phyloP scores from a whole-genome alignment of 441 rosid genomes.

The Brassica balearica region DNA sequence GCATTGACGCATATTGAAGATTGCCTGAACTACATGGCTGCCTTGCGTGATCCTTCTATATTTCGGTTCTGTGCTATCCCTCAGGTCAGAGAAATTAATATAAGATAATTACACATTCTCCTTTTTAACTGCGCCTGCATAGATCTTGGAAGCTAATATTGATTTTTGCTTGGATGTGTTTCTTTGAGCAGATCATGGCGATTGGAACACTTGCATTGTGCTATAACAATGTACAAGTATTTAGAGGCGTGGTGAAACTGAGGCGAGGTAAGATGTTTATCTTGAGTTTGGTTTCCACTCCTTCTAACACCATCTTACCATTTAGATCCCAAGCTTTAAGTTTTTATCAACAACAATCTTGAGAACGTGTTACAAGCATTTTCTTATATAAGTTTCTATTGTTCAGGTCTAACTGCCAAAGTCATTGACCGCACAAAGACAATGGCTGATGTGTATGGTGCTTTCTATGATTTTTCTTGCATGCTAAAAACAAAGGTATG shows the following conservation, averaged over 20 bases:
- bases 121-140: slow-evolving; percentile 8
- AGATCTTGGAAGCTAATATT: slow-evolving; percentile 26
- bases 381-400: background rate
- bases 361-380: slow-evolving; percentile 17
- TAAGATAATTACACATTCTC: background rate
- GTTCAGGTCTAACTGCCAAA: slow-evolving; percentile 93
- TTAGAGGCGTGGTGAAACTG: slow-evolving; percentile 91
- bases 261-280: slow-evolving; percentile 80
- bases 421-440: slow-evolving; percentile 77
- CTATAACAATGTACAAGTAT: slow-evolving; percentile 90
- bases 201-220: slow-evolving; percentile 93
- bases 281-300: slow-evolving; percentile 18
- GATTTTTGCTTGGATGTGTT: slow-evolving; percentile 44
- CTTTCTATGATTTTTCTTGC: slow-evolving; percentile 83
- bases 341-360: slow-evolving; percentile 7
- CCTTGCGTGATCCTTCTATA: slow-evolving; percentile 65
- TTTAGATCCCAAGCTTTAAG: background rate
- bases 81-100: slow-evolving; percentile 50
- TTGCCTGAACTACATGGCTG: slow-evolving; percentile 76
- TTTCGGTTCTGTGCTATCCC: slow-evolving; percentile 93
- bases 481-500: slow-evolving; percentile 82
- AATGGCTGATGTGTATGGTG: slow-evolving; percentile 93
- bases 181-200: slow-evolving; percentile 78
- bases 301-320: background rate
- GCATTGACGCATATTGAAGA: slow-evolving; percentile 78